Percentiles rank a stretch among this genome's conserved stretches.
Conservation (phyloP, 129 eudicot species). For the Cynara cardunculus region DNA sequence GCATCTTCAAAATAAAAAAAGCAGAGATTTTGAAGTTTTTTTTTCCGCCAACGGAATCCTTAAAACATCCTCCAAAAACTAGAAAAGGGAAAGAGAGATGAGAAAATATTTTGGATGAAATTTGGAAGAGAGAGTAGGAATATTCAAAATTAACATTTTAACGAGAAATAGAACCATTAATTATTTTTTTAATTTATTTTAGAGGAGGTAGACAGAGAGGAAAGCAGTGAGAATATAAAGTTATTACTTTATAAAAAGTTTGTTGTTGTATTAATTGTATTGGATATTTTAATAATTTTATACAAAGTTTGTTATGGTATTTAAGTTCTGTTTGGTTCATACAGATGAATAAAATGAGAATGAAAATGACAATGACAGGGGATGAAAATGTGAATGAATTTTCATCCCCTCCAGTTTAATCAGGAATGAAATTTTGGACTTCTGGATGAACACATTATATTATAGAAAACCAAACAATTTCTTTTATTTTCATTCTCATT, state of each 20-base stretch:
- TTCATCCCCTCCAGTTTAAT: too few species aligned
- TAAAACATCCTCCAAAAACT: background rate
- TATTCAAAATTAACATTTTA: background rate
- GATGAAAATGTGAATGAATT: too few species aligned
- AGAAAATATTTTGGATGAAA: background rate
- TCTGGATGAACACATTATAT: too few species aligned
- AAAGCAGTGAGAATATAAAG: background rate
- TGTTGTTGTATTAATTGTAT: background rate
- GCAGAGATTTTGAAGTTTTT: too few species aligned
- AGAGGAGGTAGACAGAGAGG: background rate
- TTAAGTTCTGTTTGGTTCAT: too few species aligned
- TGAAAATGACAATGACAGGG: too few species aligned
- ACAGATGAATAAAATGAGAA: too few species aligned
- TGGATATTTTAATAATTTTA: background rate
- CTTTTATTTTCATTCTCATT: too few species aligned
- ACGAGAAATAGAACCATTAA: background rate
- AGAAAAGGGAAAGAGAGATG: background rate
- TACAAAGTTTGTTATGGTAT: too few species aligned
- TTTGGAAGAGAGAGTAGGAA: background rate
- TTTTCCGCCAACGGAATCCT: background rate
- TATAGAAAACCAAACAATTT: too few species aligned
- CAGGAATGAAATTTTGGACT: too few species aligned
- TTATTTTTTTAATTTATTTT: background rate
- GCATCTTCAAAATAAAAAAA: background rate
- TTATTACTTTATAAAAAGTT: background rate